Percentiles rank a stretch among this genome's conserved stretches.
Evolutionary conservation across 2,329 filamentous ascomycete genomes (phyloP).

Genomic region (Dactylellina leptospora): DNA sequence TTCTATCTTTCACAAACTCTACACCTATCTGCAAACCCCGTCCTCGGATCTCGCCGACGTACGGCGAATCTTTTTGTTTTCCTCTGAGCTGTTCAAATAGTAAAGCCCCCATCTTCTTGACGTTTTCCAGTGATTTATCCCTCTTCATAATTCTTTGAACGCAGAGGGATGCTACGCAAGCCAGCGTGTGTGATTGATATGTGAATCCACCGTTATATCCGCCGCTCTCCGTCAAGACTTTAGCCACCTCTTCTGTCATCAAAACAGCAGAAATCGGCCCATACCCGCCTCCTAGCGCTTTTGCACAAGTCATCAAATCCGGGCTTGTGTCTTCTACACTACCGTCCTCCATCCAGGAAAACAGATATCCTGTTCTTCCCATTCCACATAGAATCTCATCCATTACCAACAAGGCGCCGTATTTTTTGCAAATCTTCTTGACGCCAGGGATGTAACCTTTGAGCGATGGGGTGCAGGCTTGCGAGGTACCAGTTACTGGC

Average conservation of each 20-base stretch:
- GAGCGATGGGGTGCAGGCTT: slow-evolving; percentile 74
- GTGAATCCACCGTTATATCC: slow-evolving; percentile 67
- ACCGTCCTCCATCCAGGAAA: slow-evolving; percentile 71
- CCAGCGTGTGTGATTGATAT: slow-evolving; percentile 70
- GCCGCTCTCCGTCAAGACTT: slow-evolving; percentile 61
- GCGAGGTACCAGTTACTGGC: slow-evolving; percentile 58
- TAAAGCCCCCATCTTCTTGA: slow-evolving; percentile 65
- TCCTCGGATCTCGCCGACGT: slow-evolving; percentile 71
- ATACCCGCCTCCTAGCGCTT: slow-evolving; percentile 73
- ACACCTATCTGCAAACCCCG: slow-evolving; percentile 69
- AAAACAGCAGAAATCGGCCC: slow-evolving; percentile 70
- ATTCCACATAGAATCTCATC: slow-evolving; percentile 81
- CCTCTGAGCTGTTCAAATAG: slow-evolving; percentile 63
- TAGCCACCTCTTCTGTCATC: slow-evolving; percentile 65
- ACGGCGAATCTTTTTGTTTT: slow-evolving; percentile 62
- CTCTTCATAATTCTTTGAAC: slow-evolving; percentile 70
- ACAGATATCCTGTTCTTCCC: slow-evolving; percentile 68
- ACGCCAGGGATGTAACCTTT: slow-evolving; percentile 76
- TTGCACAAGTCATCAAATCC: slow-evolving; percentile 73
- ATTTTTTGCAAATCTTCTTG: slow-evolving; percentile 72
- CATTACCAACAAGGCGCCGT: slow-evolving; percentile 78
- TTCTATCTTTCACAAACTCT: slow-evolving; percentile 67
- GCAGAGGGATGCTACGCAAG: slow-evolving; percentile 70
- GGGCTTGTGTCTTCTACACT: slow-evolving; percentile 62
- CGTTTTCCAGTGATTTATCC: slow-evolving; percentile 69